Evolutionary conservation across 805 yeast species (phyloP).

Genomic region (Yamadazyma philogaea): DNA sequence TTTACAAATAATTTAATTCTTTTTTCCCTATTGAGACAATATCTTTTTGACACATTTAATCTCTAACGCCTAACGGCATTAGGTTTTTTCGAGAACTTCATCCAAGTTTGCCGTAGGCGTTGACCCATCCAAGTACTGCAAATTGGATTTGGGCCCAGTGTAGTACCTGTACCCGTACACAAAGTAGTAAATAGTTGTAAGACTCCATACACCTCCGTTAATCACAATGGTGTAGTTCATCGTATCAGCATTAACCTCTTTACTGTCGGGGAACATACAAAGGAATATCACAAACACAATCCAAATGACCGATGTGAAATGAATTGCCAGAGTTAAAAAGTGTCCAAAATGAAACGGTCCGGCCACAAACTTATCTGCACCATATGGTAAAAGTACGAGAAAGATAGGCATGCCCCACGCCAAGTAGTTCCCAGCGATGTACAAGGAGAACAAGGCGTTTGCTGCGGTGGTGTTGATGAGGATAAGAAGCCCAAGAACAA

Average conservation of each 20-base stretch:
- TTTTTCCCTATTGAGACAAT: no score
- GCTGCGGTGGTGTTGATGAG: conserved; percentile 61
- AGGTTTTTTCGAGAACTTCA: background rate
- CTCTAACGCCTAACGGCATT: no score
- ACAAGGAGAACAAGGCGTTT: conserved; percentile 63
- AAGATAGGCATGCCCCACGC: conserved; percentile 63
- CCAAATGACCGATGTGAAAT: conserved; percentile 47
- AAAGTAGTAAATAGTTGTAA: conserved; percentile 51
- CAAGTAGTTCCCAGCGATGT: conserved; percentile 59
- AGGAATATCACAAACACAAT: conserved; percentile 52
- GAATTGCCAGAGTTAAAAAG: conserved; percentile 40
- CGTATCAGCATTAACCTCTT: conserved; percentile 36
- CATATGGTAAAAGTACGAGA: conserved; percentile 50
- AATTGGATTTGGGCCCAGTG: conserved; percentile 49
- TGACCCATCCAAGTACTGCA: conserved; percentile 12
- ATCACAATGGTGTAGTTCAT: conserved; percentile 74
- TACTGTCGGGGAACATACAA: conserved; percentile 58
- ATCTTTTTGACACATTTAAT: no score
- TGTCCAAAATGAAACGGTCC: conserved; percentile 68
- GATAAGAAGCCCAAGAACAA: conserved; percentile 54
- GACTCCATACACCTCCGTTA: conserved; percentile 57
- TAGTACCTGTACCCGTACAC: conserved; percentile 52
- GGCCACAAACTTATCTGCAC: conserved; percentile 51
- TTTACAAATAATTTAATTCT: no score
- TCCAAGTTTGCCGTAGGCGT: background rate